These are phyloP conservation scores for Pleurotus platypus DNA, from an alignment of 768 basidiomycete genomes.

Conservation along the genomic window DNA sequence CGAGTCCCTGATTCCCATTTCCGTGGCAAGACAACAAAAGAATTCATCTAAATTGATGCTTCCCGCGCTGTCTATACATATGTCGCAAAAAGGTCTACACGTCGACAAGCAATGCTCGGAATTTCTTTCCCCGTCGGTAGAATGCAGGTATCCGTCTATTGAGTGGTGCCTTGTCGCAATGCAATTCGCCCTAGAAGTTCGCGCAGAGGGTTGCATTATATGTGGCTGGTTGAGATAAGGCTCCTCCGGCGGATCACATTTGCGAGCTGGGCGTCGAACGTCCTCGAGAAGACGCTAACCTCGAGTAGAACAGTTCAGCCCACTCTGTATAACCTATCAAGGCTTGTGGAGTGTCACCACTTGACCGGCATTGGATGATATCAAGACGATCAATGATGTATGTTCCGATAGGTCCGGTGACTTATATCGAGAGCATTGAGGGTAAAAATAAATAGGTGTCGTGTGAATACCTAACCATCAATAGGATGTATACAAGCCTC, in stretches of 20 bases:
- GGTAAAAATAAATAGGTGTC: constrained; percentile 4
- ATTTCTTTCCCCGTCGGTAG: not conserved
- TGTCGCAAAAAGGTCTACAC: constrained; percentile 2
- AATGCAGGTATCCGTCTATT: not conserved
- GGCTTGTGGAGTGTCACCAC: not conserved
- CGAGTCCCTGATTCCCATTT: constrained; percentile 8
- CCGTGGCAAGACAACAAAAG: constrained; percentile 6
- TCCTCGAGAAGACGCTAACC: not conserved
- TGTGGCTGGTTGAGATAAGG: constrained; percentile 3
- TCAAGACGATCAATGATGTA: not conserved
- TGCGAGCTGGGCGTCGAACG: not conserved
- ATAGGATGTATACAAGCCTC: not conserved
- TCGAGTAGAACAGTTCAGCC: too few relatives aligned
- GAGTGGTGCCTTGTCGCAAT: constrained; percentile 4
- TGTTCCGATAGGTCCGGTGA: constrained; percentile 2
- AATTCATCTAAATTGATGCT: not conserved
- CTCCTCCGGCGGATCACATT: constrained; percentile 5
- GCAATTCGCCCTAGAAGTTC: not conserved
- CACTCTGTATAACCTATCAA: not conserved
- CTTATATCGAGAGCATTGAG: not conserved
- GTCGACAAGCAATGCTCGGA: constrained; percentile 1
- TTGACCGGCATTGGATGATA: not conserved
- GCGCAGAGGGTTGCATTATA: too few relatives aligned
- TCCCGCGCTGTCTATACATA: constrained; percentile 6
- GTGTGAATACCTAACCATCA: not conserved